phyloP scores from a whole-genome alignment of 257 asterid species.

The Jacaranda copaia region DNA sequence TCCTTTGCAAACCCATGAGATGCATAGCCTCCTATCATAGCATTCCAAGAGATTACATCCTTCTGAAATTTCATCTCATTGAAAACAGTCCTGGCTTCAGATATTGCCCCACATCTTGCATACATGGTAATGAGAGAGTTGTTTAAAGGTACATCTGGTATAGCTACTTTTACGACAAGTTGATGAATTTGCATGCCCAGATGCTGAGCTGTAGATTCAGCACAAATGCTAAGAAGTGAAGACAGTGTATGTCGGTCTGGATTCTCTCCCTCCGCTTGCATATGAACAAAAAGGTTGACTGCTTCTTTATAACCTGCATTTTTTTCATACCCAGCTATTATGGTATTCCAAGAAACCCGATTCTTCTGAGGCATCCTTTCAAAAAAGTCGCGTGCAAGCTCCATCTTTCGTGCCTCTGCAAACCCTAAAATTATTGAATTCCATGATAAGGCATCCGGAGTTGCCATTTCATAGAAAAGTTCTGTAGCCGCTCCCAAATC shows the following conservation, averaged over 20 bases:
- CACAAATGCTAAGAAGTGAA: constrained; percentile 82
- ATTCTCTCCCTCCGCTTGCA: constrained; percentile 76
- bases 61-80: constrained; percentile 57
- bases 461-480: constrained; percentile 65
- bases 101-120: constrained; percentile 78
- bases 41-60: constrained; percentile 87
- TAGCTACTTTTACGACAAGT: constrained; percentile 55
- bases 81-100: constrained; percentile 73
- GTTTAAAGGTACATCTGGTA: constrained; percentile 74
- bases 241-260: constrained; percentile 83
- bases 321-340: constrained; percentile 80
- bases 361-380: constrained; percentile 68
- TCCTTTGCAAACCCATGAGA: constrained; percentile 68
- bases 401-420: constrained; percentile 63
- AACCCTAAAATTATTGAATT: constrained; percentile 78
- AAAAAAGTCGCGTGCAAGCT: constrained; percentile 62
- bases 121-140: constrained; percentile 91
- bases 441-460: constrained; percentile 77
- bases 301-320: constrained; percentile 64
- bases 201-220: constrained; percentile 64
- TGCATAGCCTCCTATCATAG: constrained; percentile 91
- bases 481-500: constrained; percentile 68
- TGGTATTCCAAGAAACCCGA: constrained; percentile 77
- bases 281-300: constrained; percentile 57
- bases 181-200: constrained; percentile 87